Evolutionary conservation across 768 basidiomycete genomes (phyloP).

Genomic region (Phallus indusiatus): DNA sequence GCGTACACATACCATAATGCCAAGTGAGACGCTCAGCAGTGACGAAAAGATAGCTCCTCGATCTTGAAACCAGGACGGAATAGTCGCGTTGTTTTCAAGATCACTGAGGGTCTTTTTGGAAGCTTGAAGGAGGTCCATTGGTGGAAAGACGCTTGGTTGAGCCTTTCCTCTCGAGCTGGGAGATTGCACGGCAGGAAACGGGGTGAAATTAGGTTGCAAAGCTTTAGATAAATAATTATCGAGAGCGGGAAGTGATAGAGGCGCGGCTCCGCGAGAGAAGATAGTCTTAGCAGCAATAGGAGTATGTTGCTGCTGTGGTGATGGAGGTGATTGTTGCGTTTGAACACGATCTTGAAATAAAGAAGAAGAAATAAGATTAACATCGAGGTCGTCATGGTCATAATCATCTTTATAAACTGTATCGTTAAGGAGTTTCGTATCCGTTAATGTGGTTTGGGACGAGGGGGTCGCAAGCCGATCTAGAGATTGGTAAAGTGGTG

Average conservation of each 20-base stretch:
- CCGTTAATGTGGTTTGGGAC: background rate
- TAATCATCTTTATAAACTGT: conserved; percentile 1
- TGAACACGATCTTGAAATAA: background rate
- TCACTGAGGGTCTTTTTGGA: conserved; percentile 45
- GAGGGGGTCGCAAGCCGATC: background rate
- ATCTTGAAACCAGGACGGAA: conserved; percentile 46
- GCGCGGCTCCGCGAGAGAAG: conserved; percentile 49
- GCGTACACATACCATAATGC: conserved; percentile 38
- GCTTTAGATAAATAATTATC: conserved; percentile 47
- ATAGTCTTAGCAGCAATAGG: conserved; percentile 48
- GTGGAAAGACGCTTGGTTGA: conserved; percentile 42
- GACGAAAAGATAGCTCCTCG: conserved; percentile 41
- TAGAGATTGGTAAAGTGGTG: background rate
- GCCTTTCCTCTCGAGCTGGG: conserved; percentile 9
- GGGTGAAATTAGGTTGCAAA: conserved; percentile 33
- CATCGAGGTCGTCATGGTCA: background rate
- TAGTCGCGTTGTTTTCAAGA: conserved; percentile 43
- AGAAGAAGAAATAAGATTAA: conserved; percentile 10
- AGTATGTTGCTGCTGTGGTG: conserved; percentile 22
- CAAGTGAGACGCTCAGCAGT: conserved; percentile 38
- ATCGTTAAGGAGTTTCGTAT: background rate
- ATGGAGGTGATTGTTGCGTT: conserved; percentile 9
- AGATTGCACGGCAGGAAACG: background rate
- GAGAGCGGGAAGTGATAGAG: conserved; percentile 52
- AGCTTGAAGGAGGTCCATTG: conserved; percentile 45